phyloP scores from a whole-genome alignment of 179 eudicot species.

The Silene vulgaris region DNA sequence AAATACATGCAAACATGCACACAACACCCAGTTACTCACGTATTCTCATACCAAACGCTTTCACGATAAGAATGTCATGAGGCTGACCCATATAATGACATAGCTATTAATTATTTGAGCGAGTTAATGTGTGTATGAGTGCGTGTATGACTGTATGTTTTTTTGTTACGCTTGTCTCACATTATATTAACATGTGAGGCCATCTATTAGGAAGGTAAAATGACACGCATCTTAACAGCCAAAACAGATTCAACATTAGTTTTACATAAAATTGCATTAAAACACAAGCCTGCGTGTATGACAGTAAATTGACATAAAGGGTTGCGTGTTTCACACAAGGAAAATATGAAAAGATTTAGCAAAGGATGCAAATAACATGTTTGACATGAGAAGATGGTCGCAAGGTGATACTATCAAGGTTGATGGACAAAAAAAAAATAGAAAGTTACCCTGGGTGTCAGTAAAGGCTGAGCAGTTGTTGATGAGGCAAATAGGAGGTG shows the following conservation, averaged over 20 bases:
- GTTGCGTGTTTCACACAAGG: neutral
- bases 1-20: neutral
- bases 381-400: neutral
- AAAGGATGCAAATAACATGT: neutral
- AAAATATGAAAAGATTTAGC: neutral
- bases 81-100: too few relatives aligned
- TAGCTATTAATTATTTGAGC: too few relatives aligned
- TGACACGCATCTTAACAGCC: neutral
- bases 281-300: neutral
- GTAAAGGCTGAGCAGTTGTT: constrained; percentile 91
- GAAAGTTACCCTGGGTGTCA: constrained; percentile 77
- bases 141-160: too few relatives aligned
- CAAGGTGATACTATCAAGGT: neutral
- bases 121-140: too few relatives aligned
- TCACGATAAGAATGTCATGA: neutral
- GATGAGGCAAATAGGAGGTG: constrained; percentile 92
- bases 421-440: neutral
- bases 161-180: too few relatives aligned
- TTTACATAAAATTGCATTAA: neutral
- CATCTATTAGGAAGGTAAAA: neutral
- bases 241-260: neutral
- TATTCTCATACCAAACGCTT: neutral
- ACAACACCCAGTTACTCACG: neutral
- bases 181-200: neutral
- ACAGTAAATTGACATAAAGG: neutral